Base-by-base conservation (phyloP, 345 rosid species). In the Brassica rapa region DNA sequence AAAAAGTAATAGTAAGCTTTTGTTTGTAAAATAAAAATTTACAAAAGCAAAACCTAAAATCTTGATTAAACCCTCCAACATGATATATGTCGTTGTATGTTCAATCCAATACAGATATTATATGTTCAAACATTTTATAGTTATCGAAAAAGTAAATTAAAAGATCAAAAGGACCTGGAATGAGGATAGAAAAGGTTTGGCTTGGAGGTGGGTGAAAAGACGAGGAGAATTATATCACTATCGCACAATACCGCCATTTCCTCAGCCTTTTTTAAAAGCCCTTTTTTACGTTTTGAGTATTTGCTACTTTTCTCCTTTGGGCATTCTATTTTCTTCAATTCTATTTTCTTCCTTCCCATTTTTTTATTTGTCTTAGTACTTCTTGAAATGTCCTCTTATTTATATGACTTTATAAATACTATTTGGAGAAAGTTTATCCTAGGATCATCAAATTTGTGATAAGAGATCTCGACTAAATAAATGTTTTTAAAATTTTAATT, bases 221-320 rank as follows among this genome's bases (percentile, higher is more conserved):
- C 16, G 32, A 76, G 3, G 49, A 39, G 4, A 63, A 79, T 14
- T 3, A 80, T 10, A 62, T 69, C 67, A 55, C 10, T 4, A n/a
- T 63, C 75, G 10, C 76, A 80, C 14, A 80, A 14, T 0, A 51
- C 0, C 6, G 49, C 21, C 5, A 80, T 19, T 37, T 80, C 79
- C 2, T 73, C 82, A 0, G 84, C 89, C 12, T 85, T 86, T 68
- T 89, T 87, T 0, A 87, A 12, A 19, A 87, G 1, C 0, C 90
- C 83, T 0, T 29, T 16, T 51, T 82, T 89, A 1, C 89, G 73
- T 85, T 87, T 87, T n/a, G 89, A 86, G 9, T 65, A 89, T 60
- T 82, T 87, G 15, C 41, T 67, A 0, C 85, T 85, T 70, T 87
- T 86, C 3, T 72, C 88, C 67, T 82, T 82, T 1, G 0, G 0